Base-by-base conservation (phyloP, 352 stramenopile genomes). In the Pilasporangium apinafurcum region DNA sequence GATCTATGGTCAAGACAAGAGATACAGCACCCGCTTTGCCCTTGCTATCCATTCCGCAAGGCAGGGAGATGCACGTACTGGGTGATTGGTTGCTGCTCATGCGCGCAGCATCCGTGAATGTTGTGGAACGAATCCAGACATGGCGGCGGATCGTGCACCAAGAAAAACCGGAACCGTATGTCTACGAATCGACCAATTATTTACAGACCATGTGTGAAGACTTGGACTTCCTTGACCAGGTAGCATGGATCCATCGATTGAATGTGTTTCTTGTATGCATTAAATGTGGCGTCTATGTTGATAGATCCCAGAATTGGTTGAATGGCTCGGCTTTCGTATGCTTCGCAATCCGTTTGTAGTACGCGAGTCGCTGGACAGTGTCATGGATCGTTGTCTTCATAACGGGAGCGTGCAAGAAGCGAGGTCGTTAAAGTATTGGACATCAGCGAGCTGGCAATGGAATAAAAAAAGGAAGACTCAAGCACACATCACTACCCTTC, bases 291-390 rank as follows among this genome's bases (percentile, higher is more conserved):
- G 8, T 53, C 25, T 18, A 28, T 51, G 8, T 30, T 37, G 8
- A 20, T 25, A 58, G 38, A 53, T 18, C 32, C 16, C 40, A 1
- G 53, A 65, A 12, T 37, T 86, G 25, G 57, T 73, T 10, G 54
- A 64, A 5, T 86, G 73, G 73, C 58, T 86, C 2, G 69, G 62
- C 5, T 83, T 86, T 36, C 41, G 56, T 3, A 54, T 83, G 22
- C 14, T 48, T 26, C 69, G 73, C 5, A 86, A 86, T 22, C 69
- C 73, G 4, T 82, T 86, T 22, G 63, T 83, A 21, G 53, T 68
- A 16, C 38, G 46, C 9, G 54, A 57, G 12, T 48, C 55, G 5
- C 21, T 83, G 26, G 68, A 79, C 32, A 48, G 53, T 18, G 48
- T 51, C 7, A 36, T 62, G 22, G 59, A 42, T 14, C 40, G 36